Evolutionary conservation across 139 green algal species (phyloP), one percentile per base, ranked within the genome.

Genomic region (Gonium pectorale): DNA sequence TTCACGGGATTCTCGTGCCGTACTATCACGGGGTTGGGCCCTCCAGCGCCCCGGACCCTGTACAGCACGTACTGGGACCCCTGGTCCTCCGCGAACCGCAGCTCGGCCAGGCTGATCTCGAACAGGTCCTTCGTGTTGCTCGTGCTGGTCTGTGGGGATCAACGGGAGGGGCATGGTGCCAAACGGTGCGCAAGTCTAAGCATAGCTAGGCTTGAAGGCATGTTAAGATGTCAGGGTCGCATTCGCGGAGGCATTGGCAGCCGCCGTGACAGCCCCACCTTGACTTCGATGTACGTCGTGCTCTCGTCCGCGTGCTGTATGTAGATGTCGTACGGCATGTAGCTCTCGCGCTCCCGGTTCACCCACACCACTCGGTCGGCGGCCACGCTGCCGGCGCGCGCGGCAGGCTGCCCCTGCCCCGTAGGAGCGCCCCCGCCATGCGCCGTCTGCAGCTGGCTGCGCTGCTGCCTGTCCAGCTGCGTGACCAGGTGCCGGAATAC

Each of bases 301-400:
- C 35, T 85, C 6, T 85, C 79, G 49, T 85, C 79, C n/a, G 79
- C 46, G 19, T 85, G 79, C 4, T 1, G 5, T 9, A 85, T 67
- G 64, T 78, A 77, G 9, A 92, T 56, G 81, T 92, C 88, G 66
- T 92, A 92, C 24, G 88, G 88, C 63, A 89, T 40, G 40, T 49
- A 56, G 11, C 44, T 89, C 69, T 92, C 88, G 19, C 72, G 62
- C 22, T 86, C 77, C 33, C 88, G 63, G 44, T 92, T 92, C 38
- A 92, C 80, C 88, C 88, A 92, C 54, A 69, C 63, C 80, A 90
- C 88, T 2, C 78, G 70, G 11, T 77, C 68, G 17, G 41, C 37
- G 2, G 46, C 46, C 3, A 37, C 64, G 38, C 64, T 67, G 31
- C 79, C 79, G 1, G 78, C 64, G 8, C 46, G 63, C 26, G 43